Evolutionary conservation across 2,329 filamentous ascomycete genomes (phyloP), one percentile per base, ranked within the genome.

Genomic region (Fusarium virguliforme): DNA sequence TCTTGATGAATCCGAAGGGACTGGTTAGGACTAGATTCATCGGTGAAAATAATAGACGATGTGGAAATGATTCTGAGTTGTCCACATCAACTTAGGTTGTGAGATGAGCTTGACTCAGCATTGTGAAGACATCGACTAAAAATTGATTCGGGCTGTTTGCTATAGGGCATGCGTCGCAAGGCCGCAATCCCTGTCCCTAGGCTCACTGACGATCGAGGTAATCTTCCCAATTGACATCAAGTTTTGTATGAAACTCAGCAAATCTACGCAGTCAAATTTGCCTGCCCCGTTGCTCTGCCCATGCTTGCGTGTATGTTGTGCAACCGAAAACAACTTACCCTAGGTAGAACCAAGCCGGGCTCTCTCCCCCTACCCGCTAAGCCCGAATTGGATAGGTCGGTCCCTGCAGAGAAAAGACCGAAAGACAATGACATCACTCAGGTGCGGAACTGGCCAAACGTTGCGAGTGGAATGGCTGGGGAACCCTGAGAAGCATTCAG

Each of bases 381-480:
- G 4, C 43, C 26, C 5, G 10, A 48, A 30, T 3, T 3, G 6
- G 43, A 48, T 9, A 48, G 30, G 43, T 26, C 18, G 30, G 34
- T 12, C 10, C 9, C 9, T 34, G 34, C 34, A 48, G 13, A 41
- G 38, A 28, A n/a, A n/a, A n/a, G 43, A 48, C 43, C 15, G n/a
- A 18, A n/a, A 8, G 26, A 48, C 24, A 28, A 48, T 48, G 43
- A 48, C 43, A 48, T 48, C 43, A 48, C 24, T n/a, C 24, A 48
- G 26, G 15, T 28, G 43, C 9, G 26, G n/a, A 48, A 48, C 30
- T 48, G 26, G 24, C 43, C 43, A 48, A 48, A 48, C 43, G 30
- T 5, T 5, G n/a, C n/a, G 24, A 9, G 18, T 12, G 24, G 26
- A 48, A 48, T 48, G 9, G 24, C n/a, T 26, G 30, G 43, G 5